Percentiles rank a stretch among this genome's conserved stretches.
These are phyloP conservation scores for Mucor mucedo DNA, from an alignment of 371 early-diverging fungal species.

Conservation along the genomic window DNA sequence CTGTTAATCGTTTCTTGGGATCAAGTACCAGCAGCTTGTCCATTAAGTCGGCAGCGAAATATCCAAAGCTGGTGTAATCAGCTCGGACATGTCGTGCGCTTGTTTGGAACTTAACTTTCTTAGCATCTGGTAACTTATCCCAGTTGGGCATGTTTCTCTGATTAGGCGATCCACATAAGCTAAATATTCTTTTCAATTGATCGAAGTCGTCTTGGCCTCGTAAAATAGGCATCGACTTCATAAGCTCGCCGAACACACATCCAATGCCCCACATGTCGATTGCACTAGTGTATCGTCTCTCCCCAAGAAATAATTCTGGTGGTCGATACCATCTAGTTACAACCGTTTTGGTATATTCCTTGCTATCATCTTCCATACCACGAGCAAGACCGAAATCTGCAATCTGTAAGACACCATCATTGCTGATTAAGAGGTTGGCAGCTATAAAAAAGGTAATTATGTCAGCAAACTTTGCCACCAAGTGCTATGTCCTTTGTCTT, in stretches of 20 bases:
- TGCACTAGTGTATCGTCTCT: conserved; percentile 80
- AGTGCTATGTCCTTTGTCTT: not conserved
- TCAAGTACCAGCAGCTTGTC: conserved; percentile 77
- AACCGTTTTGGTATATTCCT: conserved; percentile 90
- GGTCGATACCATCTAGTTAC: conserved; percentile 99
- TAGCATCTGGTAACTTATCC: conserved; percentile 67
- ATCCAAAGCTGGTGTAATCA: conserved; percentile 57
- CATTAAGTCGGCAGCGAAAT: conserved; percentile 72
- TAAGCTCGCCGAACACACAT: conserved; percentile 88
- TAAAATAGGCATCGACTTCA: conserved; percentile 76
- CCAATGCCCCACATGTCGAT: conserved; percentile 99
- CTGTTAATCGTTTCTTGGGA: conserved; percentile 78
- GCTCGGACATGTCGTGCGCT: conserved; percentile 59
- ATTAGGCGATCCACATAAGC: conserved; percentile 83
- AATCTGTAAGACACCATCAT: conserved; percentile 93
- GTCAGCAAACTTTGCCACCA: not conserved
- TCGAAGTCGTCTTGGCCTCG: conserved; percentile 82
- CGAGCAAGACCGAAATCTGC: conserved; percentile 99
- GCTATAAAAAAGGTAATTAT: conserved; percentile 44
- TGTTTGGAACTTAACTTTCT: conserved; percentile 48
- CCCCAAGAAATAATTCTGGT: conserved; percentile 95
- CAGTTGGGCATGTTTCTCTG: conserved; percentile 76
- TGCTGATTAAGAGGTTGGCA: conserved; percentile 86
- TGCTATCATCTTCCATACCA: conserved; percentile 62
- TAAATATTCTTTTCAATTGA: conserved; percentile 82